Conservation (phyloP, 345 rosid genomes). For the Syzygium aqueum region DNA sequence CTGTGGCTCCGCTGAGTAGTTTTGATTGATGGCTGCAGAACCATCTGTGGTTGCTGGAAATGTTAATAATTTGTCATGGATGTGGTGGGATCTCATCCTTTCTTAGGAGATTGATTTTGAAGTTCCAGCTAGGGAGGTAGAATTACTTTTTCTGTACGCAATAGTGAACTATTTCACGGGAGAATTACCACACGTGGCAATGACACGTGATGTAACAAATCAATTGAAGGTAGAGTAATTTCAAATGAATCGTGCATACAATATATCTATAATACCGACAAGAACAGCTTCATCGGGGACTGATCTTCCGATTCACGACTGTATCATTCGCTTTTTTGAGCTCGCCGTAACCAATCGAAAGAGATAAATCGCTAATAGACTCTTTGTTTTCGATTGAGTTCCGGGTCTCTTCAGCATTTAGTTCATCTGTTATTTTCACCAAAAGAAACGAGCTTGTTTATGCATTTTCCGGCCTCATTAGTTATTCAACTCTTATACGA, state of each 20-base stretch:
- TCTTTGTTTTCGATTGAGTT: too few relatives aligned
- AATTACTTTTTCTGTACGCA: background rate
- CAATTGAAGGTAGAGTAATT: background rate
- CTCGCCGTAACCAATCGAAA: too few relatives aligned
- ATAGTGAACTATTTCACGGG: background rate
- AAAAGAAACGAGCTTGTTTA: too few relatives aligned
- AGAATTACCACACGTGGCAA: background rate
- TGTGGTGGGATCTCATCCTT: background rate
- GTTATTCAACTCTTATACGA: too few relatives aligned
- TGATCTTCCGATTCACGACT: too few relatives aligned
- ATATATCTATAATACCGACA: too few relatives aligned
- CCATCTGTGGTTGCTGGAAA: background rate
- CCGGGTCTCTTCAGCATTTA: too few relatives aligned
- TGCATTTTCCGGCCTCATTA: too few relatives aligned
- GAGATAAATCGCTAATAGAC: too few relatives aligned
- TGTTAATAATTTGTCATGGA: background rate
- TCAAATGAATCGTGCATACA: background rate
- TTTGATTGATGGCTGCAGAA: background rate
- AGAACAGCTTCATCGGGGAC: too few relatives aligned
- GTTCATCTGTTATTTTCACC: too few relatives aligned
- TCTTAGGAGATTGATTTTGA: background rate
- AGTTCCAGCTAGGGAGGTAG: background rate
- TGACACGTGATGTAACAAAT: background rate
- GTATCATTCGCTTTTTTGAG: too few relatives aligned
- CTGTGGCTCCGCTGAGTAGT: background rate